Conservation (phyloP, 352 stramenopile genomes). For the Pythium phragmitis region DNA sequence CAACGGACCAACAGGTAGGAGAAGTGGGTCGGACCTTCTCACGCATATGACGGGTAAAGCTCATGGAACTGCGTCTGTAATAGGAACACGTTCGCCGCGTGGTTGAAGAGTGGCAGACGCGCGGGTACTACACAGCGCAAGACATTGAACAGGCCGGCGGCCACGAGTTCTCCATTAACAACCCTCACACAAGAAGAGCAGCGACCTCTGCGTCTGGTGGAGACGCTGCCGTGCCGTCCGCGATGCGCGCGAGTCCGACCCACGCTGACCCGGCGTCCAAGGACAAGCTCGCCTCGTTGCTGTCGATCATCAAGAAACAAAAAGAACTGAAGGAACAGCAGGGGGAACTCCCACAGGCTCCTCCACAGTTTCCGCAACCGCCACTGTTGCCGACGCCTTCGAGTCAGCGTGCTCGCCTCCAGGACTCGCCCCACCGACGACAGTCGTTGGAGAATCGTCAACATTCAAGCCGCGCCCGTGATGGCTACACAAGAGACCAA, state of each 20-base stretch:
- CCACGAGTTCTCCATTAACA: slow-evolving; percentile 32
- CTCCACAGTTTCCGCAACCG: neutral
- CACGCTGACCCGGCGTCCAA: slow-evolving; percentile 26
- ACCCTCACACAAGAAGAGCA: slow-evolving; percentile 4
- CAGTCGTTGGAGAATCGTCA: slow-evolving; percentile 9
- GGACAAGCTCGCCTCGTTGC: slow-evolving; percentile 56
- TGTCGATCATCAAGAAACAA: slow-evolving; percentile 85
- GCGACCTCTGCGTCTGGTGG: neutral
- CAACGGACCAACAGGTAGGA: slow-evolving; percentile 55
- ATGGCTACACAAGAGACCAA: slow-evolving; percentile 13
- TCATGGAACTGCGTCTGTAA: slow-evolving; percentile 12
- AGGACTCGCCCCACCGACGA: neutral
- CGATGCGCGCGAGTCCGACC: slow-evolving; percentile 18
- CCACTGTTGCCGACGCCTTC: slow-evolving; percentile 10
- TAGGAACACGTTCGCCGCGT: slow-evolving; percentile 65
- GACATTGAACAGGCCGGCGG: slow-evolving; percentile 70
- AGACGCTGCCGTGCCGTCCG: neutral
- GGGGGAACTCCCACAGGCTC: slow-evolving; percentile 8
- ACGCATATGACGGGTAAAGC: neutral
- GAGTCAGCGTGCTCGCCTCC: neutral
- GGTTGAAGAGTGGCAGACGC: slow-evolving; percentile 77
- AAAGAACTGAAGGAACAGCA: slow-evolving; percentile 49
- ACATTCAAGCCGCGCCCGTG: neutral
- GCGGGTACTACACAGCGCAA: slow-evolving; percentile 60
- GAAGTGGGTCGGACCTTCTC: neutral